Evolutionary conservation across 768 basidiomycete genomes (phyloP), one percentile per base, ranked within the genome.

Genomic region (Lactifluus echinatus): DNA sequence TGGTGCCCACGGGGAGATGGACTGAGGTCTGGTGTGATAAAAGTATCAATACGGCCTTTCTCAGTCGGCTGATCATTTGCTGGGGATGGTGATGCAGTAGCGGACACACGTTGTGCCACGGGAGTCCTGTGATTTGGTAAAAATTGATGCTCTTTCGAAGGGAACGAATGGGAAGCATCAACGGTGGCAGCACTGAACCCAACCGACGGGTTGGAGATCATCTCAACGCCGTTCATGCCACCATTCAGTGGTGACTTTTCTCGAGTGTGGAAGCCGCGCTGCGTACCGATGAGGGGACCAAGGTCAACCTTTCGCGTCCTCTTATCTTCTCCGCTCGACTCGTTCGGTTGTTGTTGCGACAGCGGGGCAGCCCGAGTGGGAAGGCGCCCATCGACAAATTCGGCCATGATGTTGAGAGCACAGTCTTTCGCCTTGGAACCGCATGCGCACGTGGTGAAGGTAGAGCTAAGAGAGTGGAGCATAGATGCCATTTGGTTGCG

Each of bases 391-490:
- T 79, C 77, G 23, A 86, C 83, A 60, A 87, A 82, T n/a, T 73
- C 73, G 14, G 79, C 79, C 79, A 87, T 84, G n/a, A 79, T 75
- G 12, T 71, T 74, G 24, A 85, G 67, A 2, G 80, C 84, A 63
- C 87, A 89, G 51, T 85, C 81, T 31, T 73, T 74, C 4, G 83
- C 76, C 5, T 74, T 74, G 10, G 78, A 73, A 6, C 87, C 87
- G 61, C 87, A 89, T 0, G 87, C 87, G 53, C 87, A 89, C 1
- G 84, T 83, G 3, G 83, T 82, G 64, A 88, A 89, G 0, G 83
- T 85, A 17, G 82, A 82, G 7, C 80, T 74, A 51, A 89, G 76
- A 6, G 84, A 76, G 53, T 87, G 84, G 0, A 89, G 76, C 66
- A 88, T 82, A 24, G 82, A 80, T 0, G 83, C 76, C 72, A 87